A percentile compares a stretch with the other conserved stretches of the same genome.
These are phyloP conservation scores for Botrytis deweyae DNA, from an alignment of 2,329 filamentous ascomycete species.

Conservation along the genomic window DNA sequence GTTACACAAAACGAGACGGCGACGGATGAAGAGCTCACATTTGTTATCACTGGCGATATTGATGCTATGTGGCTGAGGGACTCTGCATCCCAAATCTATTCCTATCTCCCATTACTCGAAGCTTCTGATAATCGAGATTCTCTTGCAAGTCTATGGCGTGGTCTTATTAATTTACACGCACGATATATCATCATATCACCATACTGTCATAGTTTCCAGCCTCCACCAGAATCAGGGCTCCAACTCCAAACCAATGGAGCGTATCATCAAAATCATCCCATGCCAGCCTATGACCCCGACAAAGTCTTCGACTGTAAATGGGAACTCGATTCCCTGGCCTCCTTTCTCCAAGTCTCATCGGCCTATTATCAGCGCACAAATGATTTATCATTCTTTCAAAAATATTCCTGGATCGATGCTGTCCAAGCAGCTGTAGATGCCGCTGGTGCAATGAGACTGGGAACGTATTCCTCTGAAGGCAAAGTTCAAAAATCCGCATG, in stretches of 20 bases:
- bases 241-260: slow-evolving; percentile 56
- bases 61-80: slow-evolving; percentile 90
- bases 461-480: slow-evolving; percentile 68
- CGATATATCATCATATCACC: slow-evolving; percentile 68
- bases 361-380: slow-evolving; percentile 74
- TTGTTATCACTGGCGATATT: slow-evolving; percentile 59
- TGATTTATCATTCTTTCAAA: slow-evolving; percentile 71
- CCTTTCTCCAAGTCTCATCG: slow-evolving; percentile 77
- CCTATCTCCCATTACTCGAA: slow-evolving; percentile 63
- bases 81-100: slow-evolving; percentile 73
- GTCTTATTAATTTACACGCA: slow-evolving; percentile 68
- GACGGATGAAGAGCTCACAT: slow-evolving; percentile 61
- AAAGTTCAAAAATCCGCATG: slow-evolving; percentile 61
- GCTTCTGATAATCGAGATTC: slow-evolving; percentile 55
- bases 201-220: slow-evolving; percentile 90
- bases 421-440: slow-evolving; percentile 67
- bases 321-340: slow-evolving; percentile 85
- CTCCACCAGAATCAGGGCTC: slow-evolving; percentile 72
- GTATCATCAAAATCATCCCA: slow-evolving; percentile 59
- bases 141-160: slow-evolving; percentile 65
- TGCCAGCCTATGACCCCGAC: slow-evolving; percentile 66
- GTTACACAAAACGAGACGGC: slow-evolving; percentile 25
- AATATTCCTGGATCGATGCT: slow-evolving; percentile 69
- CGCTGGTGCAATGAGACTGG: slow-evolving; percentile 67
- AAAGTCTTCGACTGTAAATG: slow-evolving; percentile 95